phyloP scores from a whole-genome alignment of 305 asterid genomes.

The Fraxinus sp. region DNA sequence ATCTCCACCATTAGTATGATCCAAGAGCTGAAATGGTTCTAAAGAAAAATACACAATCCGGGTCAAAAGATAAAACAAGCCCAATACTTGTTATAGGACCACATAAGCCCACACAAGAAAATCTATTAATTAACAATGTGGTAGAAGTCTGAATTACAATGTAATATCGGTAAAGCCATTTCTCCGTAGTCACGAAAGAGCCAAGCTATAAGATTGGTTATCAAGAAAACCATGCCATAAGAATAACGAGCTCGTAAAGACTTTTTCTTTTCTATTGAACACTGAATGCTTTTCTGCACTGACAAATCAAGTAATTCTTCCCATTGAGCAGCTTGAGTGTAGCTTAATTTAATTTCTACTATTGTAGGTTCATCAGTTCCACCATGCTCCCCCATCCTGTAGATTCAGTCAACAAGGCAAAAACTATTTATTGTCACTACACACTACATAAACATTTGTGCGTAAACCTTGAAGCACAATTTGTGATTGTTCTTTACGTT shows the following conservation, averaged over 20 bases:
- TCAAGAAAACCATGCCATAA: slow-evolving; percentile 61
- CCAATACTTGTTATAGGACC: too few relatives aligned
- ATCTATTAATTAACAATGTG: neutral
- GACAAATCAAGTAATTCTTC: slow-evolving; percentile 20
- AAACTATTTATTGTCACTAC: neutral
- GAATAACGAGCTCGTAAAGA: slow-evolving; percentile 66
- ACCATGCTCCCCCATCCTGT: slow-evolving; percentile 44
- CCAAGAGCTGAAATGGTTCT: too few relatives aligned
- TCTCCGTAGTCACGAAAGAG: slow-evolving; percentile 81
- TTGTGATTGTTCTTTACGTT: slow-evolving; percentile 14
- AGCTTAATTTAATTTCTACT: slow-evolving; percentile 33
- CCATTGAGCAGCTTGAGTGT: slow-evolving; percentile 21
- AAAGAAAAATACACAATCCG: too few relatives aligned
- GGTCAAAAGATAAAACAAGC: too few relatives aligned
- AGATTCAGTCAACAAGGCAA: neutral
- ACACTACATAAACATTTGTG: slow-evolving; percentile 15
- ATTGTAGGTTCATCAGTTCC: slow-evolving; percentile 27
- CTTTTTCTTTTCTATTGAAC: slow-evolving; percentile 48
- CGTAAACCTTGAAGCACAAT: slow-evolving; percentile 19
- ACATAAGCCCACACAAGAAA: neutral
- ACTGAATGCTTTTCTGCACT: slow-evolving; percentile 35
- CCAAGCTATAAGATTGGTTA: slow-evolving; percentile 81
- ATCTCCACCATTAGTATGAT: too few relatives aligned
- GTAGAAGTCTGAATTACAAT: slow-evolving; percentile 49
- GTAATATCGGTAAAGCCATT: slow-evolving; percentile 53